phyloP scores from a whole-genome alignment of 2,329 filamentous ascomycete genomes.

The Coniochaeta prunicola region DNA sequence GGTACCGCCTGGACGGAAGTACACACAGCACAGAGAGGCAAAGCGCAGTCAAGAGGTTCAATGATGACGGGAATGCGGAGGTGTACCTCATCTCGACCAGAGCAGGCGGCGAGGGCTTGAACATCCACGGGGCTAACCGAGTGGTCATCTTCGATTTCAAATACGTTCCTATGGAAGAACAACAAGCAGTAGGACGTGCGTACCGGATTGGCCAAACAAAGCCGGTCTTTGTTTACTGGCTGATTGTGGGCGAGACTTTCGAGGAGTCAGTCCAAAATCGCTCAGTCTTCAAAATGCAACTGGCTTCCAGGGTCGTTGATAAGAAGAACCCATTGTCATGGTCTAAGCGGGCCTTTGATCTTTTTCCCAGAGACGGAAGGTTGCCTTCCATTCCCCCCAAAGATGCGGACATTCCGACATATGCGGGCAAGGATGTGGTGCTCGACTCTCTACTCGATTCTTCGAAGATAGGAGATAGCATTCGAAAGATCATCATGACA shows the following conservation, averaged over 20 bases:
- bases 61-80: constrained; percentile 38
- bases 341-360: constrained; percentile 49
- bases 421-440: constrained; percentile 56
- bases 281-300: constrained; percentile 73
- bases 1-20: constrained; percentile 59
- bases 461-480: constrained; percentile 25
- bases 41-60: constrained; percentile 60
- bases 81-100: constrained; percentile 77
- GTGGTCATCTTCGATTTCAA: constrained; percentile 80
- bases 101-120: constrained; percentile 77
- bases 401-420: constrained; percentile 43
- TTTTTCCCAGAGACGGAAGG: constrained; percentile 37
- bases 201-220: constrained; percentile 82
- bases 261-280: constrained; percentile 69
- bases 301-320: constrained; percentile 75
- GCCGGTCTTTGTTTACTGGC: constrained; percentile 76
- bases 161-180: constrained; percentile 75
- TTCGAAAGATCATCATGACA: constrained; percentile 55
- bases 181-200: constrained; percentile 79
- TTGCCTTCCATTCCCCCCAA: constrained; percentile 44
- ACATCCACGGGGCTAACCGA: constrained; percentile 76
- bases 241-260: constrained; percentile 71
- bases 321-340: constrained; percentile 68
- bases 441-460: constrained; percentile 40
- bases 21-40: constrained; percentile 54